Conservation (phyloP, 2,329 filamentous ascomycete species). For the Nectriaceae sp. region DNA sequence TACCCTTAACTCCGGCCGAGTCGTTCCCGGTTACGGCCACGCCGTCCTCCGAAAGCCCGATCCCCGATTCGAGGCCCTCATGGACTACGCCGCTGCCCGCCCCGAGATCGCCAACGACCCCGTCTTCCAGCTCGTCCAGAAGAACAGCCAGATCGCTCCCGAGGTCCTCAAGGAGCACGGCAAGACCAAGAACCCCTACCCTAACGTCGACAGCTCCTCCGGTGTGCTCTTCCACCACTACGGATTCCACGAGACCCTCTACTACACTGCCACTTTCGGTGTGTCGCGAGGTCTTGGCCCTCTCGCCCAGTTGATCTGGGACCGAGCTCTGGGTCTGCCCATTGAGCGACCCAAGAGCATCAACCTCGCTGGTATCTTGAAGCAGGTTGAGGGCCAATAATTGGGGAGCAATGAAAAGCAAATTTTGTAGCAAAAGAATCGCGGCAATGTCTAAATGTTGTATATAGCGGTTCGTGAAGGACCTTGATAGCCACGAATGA, state of each 20-base stretch:
- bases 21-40: slow-evolving; percentile 94
- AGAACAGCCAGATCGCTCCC: slow-evolving; percentile 90
- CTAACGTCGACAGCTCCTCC: slow-evolving; percentile 92
- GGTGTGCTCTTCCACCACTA: slow-evolving; percentile 98
- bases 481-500: slow-evolving; percentile 18
- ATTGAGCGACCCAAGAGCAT: slow-evolving; percentile 99
- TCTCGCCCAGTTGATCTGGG: slow-evolving; percentile 93
- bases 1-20: slow-evolving; percentile 89
- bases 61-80: slow-evolving; percentile 92
- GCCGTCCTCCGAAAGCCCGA: slow-evolving; percentile 96
- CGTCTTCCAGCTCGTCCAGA: slow-evolving; percentile 91
- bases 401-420: slow-evolving; percentile 8
- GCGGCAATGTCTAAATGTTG: slow-evolving; percentile 18
- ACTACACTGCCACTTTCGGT: slow-evolving; percentile 79
- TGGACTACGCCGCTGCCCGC: slow-evolving; percentile 87
- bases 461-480: slow-evolving; percentile 21
- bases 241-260: slow-evolving; percentile 94
- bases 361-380: slow-evolving; percentile 82
- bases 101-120: slow-evolving; percentile 85
- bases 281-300: slow-evolving; percentile 77
- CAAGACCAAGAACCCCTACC: slow-evolving; percentile 98
- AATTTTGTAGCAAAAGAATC: slow-evolving; percentile 7
- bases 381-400: slow-evolving; percentile 57
- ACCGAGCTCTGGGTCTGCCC: slow-evolving; percentile 86
- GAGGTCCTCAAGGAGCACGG: slow-evolving; percentile 90